Base-by-base conservation (phyloP, 2,329 filamentous ascomycete species). In the Beauveria asiatica region DNA sequence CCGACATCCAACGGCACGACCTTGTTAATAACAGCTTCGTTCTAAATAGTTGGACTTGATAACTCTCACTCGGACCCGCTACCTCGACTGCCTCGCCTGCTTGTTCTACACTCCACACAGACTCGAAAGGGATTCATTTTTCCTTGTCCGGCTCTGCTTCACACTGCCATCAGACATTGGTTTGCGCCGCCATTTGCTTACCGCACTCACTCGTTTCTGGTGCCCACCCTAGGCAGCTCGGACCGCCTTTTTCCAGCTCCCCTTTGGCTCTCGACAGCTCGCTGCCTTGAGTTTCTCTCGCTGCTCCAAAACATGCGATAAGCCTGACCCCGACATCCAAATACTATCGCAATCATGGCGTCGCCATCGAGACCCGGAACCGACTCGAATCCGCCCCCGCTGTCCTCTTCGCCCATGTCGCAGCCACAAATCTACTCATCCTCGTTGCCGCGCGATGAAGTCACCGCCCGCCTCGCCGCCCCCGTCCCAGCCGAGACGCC, bases 381-480 rank as follows among this genome's bases (percentile, higher is more conserved):
- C 54, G 61, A 56, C 59, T 64, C 58, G 45, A 60, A 53, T n/a
- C 53, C 49, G 33, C 55, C 27, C 7, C 49, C 64, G 59, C 70
- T 77, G 61, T 74, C 80, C 4, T 78, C 78, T 1, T 83, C 82
- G 33, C 76, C 80, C 6, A 70, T 74, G 44, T 79, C 80, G 13
- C 75, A 74, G 42, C 69, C 75, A 61, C 77, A 78, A 42, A 78
- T 75, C 11, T 77, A 76, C 63, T 77, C 78, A 61, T 77, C 79
- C 54, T 83, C 83, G 9, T 68, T 81, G 27, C 82, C 82, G 48
- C 80, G 84, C 70, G 82, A 80, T 56, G 79, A 84, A 63, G 76
- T 81, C 52, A 87, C 81, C 56, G 84, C 84, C 61, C 80, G 84
- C 64, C 77, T 87, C 57, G 83, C 82, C 50, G 82, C 82, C 30